A percentile compares a stretch with the other conserved stretches of the same genome.
Conservation (phyloP, 306 rosid genomes). For the Sicyos baderoa region DNA sequence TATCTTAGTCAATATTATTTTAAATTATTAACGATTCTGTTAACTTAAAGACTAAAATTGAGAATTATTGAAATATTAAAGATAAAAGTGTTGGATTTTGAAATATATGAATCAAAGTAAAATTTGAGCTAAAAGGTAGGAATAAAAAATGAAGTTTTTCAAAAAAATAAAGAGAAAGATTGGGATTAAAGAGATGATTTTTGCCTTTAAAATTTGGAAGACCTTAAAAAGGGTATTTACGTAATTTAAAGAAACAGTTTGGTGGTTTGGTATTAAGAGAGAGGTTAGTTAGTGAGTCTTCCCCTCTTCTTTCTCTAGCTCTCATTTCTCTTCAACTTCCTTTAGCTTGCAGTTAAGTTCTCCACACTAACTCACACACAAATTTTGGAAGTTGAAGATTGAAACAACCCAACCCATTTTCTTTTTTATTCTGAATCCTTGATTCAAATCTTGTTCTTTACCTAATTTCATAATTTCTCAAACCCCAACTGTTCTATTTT, state of each 20-base stretch:
- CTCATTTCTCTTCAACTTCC: conserved; percentile 1
- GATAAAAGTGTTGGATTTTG: no score
- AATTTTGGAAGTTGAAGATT: background rate
- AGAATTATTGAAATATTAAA: no score
- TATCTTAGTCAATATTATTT: no score
- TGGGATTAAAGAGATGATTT: no score
- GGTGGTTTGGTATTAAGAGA: conserved; percentile 20
- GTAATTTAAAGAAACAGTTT: conserved; percentile 10
- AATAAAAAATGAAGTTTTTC: no score
- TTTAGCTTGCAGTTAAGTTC: background rate
- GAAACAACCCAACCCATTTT: no score
- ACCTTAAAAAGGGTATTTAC: conserved; percentile 9
- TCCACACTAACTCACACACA: background rate
- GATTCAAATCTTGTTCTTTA: conserved; percentile 11
- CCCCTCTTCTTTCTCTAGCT: background rate
- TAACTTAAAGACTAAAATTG: no score
- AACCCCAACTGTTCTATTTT: background rate
- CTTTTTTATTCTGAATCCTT: background rate
- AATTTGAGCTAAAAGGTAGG: no score
- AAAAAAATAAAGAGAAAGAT: no score
- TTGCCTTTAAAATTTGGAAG: background rate
- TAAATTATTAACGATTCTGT: no score
- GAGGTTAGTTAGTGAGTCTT: conserved; percentile 18
- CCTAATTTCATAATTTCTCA: background rate
- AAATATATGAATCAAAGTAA: no score